These are phyloP conservation scores for Neurospora sp. DNA, from an alignment of 495 filamentous ascomycete genomes.

Conservation along the genomic window DNA sequence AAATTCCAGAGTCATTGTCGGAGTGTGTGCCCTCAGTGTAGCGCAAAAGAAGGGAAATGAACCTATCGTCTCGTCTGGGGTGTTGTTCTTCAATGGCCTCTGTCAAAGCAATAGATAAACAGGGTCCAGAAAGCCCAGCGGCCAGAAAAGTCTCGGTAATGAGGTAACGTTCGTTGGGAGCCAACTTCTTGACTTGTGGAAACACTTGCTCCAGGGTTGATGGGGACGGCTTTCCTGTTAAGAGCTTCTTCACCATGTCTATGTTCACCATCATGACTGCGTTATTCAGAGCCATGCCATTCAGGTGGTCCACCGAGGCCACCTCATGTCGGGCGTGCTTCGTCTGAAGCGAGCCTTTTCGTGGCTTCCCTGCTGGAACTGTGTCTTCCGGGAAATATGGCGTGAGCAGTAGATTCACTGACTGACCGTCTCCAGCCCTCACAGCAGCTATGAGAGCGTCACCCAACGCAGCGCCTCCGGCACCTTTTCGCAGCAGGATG, in stretches of 20 bases:
- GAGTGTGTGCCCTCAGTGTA: constrained; percentile 36
- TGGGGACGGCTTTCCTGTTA: constrained; percentile 27
- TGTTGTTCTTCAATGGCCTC: constrained; percentile 33
- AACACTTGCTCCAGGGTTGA: constrained; percentile 32
- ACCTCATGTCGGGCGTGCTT: constrained; percentile 29
- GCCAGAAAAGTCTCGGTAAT: constrained; percentile 31
- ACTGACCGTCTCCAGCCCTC: constrained; percentile 27
- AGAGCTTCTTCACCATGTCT: constrained; percentile 28
- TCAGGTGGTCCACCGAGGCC: constrained; percentile 35
- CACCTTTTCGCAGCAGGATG: constrained; percentile 32
- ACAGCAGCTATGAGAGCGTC: constrained; percentile 34
- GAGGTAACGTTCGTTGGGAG: constrained; percentile 24
- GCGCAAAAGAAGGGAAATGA: constrained; percentile 34
- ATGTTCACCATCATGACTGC: constrained; percentile 27
- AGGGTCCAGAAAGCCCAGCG: constrained; percentile 25
- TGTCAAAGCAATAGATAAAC: constrained; percentile 30
- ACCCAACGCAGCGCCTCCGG: constrained; percentile 25
- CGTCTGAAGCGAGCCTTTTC: constrained; percentile 17
- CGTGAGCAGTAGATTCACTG: constrained; percentile 31
- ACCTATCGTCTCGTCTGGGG: constrained; percentile 29
- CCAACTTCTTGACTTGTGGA: constrained; percentile 22
- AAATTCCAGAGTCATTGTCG: constrained; percentile 32
- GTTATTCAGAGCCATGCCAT: constrained; percentile 30
- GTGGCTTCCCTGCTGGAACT: constrained; percentile 8
- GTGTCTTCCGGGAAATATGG: constrained; percentile 23